A percentile compares a stretch with the other conserved stretches of the same genome.
phyloP scores from a whole-genome alignment of 441 rosid genomes.

The California macrophylla region DNA sequence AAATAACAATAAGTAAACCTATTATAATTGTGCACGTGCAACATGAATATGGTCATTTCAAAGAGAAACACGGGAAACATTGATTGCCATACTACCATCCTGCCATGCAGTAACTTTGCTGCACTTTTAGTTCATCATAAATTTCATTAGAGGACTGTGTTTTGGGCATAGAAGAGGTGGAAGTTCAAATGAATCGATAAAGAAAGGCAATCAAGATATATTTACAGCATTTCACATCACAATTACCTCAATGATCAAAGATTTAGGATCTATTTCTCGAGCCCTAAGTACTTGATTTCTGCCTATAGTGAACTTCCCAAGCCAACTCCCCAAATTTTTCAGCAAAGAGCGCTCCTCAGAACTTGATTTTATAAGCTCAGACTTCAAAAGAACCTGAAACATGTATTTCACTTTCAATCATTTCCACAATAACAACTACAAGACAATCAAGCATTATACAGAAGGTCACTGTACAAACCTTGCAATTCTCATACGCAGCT shows the following conservation, averaged over 20 bases:
- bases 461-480: constrained; percentile 36
- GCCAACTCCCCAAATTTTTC: constrained; percentile 99
- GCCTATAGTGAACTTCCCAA: constrained; percentile 95
- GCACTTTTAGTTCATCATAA: background rate
- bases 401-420: constrained; percentile 6
- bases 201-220: constrained; percentile 1
- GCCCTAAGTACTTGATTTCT: constrained; percentile 87
- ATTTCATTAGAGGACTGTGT: background rate
- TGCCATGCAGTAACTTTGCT: background rate
- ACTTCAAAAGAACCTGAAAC: constrained; percentile 84
- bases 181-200: background rate
- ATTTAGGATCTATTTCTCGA: constrained; percentile 96
- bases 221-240: background rate
- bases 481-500: constrained; percentile 96
- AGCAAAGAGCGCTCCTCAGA: constrained; percentile 93
- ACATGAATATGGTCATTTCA: background rate
- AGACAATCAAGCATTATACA: background rate
- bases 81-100: background rate
- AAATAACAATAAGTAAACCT: background rate
- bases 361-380: constrained; percentile 97
- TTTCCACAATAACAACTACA: background rate
- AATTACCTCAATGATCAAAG: constrained; percentile 86
- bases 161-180: background rate
- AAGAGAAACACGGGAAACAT: background rate
- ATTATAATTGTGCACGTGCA: background rate